Evolutionary conservation across 495 filamentous ascomycete species (phyloP).

Genomic region (Podospora comata): DNA sequence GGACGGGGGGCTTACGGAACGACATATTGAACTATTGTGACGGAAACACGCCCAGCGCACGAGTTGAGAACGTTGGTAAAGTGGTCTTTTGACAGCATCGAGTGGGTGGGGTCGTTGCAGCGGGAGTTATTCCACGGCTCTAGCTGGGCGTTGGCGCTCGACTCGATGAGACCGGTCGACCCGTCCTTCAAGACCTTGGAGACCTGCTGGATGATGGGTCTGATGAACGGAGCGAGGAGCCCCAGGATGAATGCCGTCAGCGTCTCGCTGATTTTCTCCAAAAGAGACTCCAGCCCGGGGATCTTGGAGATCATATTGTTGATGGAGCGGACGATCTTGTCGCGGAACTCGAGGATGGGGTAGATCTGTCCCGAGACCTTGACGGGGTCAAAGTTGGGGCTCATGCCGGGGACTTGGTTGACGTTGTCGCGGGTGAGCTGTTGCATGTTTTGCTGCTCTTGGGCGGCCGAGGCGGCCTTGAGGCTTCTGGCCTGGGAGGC

Average conservation of each 20-base stretch:
- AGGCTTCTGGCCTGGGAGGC: slow-evolving; percentile 74
- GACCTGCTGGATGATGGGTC: slow-evolving; percentile 84
- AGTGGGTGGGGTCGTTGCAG: slow-evolving; percentile 91
- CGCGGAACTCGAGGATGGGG: slow-evolving; percentile 89
- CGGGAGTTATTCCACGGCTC: slow-evolving; percentile 85
- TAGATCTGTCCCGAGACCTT: slow-evolving; percentile 83
- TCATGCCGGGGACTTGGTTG: slow-evolving; percentile 64
- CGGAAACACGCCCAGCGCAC: slow-evolving; percentile 77
- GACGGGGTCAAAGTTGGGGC: slow-evolving; percentile 73
- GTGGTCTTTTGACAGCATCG: slow-evolving; percentile 92
- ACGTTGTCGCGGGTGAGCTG: slow-evolving; percentile 31
- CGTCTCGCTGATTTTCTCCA: slow-evolving; percentile 89
- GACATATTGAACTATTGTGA: slow-evolving; percentile 74
- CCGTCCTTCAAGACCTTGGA: slow-evolving; percentile 79
- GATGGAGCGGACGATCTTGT: slow-evolving; percentile 84
- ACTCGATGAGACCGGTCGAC: slow-evolving; percentile 72
- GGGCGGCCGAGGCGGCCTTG: slow-evolving; percentile 69
- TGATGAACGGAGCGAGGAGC: slow-evolving; percentile 82
- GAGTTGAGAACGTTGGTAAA: slow-evolving; percentile 91
- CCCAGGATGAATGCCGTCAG: slow-evolving; percentile 87
- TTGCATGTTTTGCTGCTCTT: slow-evolving; percentile 59
- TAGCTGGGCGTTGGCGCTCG: slow-evolving; percentile 80
- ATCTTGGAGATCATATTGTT: slow-evolving; percentile 84
- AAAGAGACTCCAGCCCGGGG: slow-evolving; percentile 77
- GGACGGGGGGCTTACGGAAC: slow-evolving; percentile 54